Base-by-base conservation (phyloP, 1,284 basidiomycete genomes). In the Peniophora sp. region DNA sequence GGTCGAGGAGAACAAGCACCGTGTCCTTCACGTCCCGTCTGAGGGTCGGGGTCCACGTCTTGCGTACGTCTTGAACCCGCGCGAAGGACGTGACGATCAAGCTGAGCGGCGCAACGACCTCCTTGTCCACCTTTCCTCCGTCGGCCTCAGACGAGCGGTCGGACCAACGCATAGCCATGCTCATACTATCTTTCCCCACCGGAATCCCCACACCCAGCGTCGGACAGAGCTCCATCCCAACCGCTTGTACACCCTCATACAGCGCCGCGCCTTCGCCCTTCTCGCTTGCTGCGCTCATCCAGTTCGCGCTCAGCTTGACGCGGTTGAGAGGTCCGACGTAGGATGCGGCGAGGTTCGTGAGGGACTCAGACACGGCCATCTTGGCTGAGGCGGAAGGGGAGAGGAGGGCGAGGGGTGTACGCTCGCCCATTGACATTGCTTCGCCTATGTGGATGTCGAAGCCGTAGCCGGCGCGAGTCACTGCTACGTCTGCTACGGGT, bases 131-230 rank as follows among this genome's bases (percentile, higher is more conserved):
- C 56, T 84, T 79, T 22, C 71, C 75, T 8, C 75, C 75, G 24
- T 86, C 67, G 45, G 58, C 51, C 27, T 32, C 27, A 12, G 5
- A 5, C 27, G n/a, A n/a, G n/a, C 27, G 27, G 24, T 58, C 68
- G 49, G 65, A 76, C 96, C 96, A 99, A 60, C 85, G 88, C 96
- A 98, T 99, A 54, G 90, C 88, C 96, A 99, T 99, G 32, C 92
- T 95, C 97, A 99, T 98, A 2, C 94, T 97, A 68, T 99, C 96
- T 71, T 99, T 99, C 27, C 97, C 96, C 34, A 99, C 96, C 0
- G 96, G 97, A 48, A 99, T 93, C 22, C 93, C 89, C 20, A 99
- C 74, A 11, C 96, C 95, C 12, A 99, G 79, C 20, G 82, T 83
- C n/a, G 96, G 95, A 67, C 97, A 99, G 11, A 99, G 74, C 54